Conservation (phyloP, 2,329 filamentous ascomycete genomes). For the Penicillium hordei region DNA sequence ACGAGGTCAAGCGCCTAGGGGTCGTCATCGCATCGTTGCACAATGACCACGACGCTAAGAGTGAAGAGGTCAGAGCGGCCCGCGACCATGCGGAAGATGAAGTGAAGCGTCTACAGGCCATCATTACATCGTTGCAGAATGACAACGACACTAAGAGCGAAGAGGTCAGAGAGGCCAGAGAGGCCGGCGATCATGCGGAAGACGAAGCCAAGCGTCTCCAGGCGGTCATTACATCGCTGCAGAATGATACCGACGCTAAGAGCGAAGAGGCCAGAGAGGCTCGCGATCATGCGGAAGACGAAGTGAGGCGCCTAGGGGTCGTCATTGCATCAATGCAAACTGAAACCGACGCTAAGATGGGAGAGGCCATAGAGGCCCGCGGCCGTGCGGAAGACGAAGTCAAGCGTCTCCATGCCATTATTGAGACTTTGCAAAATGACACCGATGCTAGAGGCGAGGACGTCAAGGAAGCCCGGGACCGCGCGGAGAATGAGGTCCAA, state of each 20-base stretch:
- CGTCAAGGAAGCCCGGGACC: constrained; percentile 17
- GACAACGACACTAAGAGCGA: neutral
- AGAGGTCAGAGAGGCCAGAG: neutral
- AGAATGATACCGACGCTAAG: constrained; percentile 15
- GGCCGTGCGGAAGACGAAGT: constrained; percentile 3
- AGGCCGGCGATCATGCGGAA: constrained; percentile 15
- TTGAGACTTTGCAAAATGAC: neutral
- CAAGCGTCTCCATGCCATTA: neutral
- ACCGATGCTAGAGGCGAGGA: constrained; percentile 18
- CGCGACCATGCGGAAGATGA: neutral
- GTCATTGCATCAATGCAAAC: constrained; percentile 7
- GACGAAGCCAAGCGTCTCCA: constrained; percentile 15
- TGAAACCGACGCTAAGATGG: neutral
- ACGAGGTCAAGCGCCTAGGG: neutral
- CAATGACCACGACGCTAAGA: neutral
- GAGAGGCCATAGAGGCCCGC: neutral
- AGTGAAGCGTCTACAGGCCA: neutral
- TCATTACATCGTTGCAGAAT: neutral
- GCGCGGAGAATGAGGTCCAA: constrained; percentile 27
- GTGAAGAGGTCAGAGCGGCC: neutral
- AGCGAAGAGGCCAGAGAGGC: constrained; percentile 19
- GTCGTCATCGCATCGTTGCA: neutral
- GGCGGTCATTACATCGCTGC: constrained; percentile 14
- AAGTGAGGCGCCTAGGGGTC: constrained; percentile 28
- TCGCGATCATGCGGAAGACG: constrained; percentile 24